Base-by-base conservation (phyloP, 495 filamentous ascomycete species). In the Penicillium turbatum region DNA sequence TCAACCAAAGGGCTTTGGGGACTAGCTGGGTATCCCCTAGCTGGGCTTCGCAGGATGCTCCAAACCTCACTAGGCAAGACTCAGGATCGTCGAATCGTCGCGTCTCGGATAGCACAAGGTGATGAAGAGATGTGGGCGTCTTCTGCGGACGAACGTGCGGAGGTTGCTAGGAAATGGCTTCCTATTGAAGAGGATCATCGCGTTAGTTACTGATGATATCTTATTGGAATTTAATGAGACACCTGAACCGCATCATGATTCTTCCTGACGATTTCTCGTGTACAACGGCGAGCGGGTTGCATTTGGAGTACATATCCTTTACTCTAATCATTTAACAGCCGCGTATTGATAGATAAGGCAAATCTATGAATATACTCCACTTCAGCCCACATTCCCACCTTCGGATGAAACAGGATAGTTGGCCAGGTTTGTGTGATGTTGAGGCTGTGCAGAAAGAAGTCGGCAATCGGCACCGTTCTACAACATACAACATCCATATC, bases 11-110 rank as follows among this genome's bases (percentile, higher is more conserved):
- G 64, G 3, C 56, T 88, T 7, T 89, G 81, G 77, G 78, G 80
- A 5, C 60, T 92, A 4, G 82, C 85, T 0, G 87, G 84, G 1
- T 90, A 90, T 53, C 79, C 86, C 2, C 79, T 89, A 73, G 81
- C 81, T 51, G 89, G 89, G 1, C 72, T 92, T 4, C 85, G 89
- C 64, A 82, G 86, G 27, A 83, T 87, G 57, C 73, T 91, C 13
- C 76, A 84, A 29, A 84, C 79, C 11, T 57, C 79, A n/a, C 15
- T 67, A 9, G 61, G 64, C 16, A 64, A 48, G 30, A 53, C 37
- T 1, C 51, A 59, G 36, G 53, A 62, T 35, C 15, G 46, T 2
- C 44, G 44, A 17, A 60, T 67, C 26, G 31, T 67, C 0, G 3
- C 48, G 2, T 64, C 64, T 16, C 61, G 64, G 0, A 67, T 67